A percentile compares a stretch with the other conserved stretches of the same genome.
phyloP scores from a whole-genome alignment of 1,284 basidiomycete genomes.

The Ganoderma leucocontextum region DNA sequence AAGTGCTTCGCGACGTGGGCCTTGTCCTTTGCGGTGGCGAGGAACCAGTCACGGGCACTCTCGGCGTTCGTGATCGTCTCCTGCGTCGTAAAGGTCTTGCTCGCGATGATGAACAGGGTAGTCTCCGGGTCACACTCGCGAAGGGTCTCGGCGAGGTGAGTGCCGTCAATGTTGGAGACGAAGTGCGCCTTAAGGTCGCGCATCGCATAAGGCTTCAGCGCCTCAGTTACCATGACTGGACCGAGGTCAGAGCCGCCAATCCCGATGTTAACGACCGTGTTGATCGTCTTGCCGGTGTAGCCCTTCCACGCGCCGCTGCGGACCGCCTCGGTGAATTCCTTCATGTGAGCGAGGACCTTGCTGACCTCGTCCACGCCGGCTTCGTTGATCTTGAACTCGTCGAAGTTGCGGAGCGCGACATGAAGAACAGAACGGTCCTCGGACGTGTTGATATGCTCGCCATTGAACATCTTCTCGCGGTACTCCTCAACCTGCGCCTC shows the following conservation, averaged over 20 bases:
- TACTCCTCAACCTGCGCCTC: constrained; percentile 89
- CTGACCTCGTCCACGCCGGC: constrained; percentile 85
- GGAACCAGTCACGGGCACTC: constrained; percentile 95
- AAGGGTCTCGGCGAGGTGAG: constrained; percentile 93
- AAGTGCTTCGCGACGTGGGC: constrained; percentile 98
- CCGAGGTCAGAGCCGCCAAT: constrained; percentile 98
- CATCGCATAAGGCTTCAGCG: constrained; percentile 92
- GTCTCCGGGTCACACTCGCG: constrained; percentile 89
- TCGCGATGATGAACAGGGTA: constrained; percentile 97
- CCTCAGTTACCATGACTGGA: constrained; percentile 99
- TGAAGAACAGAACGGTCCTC: constrained; percentile 97
- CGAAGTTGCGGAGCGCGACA: constrained; percentile 91
- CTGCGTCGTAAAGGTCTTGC: constrained; percentile 99
- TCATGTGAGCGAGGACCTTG: constrained; percentile 90
- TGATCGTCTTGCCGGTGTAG: constrained; percentile 95
- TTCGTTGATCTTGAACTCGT: constrained; percentile 81
- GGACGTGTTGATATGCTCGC: constrained; percentile 98
- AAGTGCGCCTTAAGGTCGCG: constrained; percentile 91
- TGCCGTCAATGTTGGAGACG: constrained; percentile 98
- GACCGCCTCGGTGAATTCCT: constrained; percentile 87
- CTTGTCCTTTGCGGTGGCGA: constrained; percentile 84
- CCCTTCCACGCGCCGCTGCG: constrained; percentile 94
- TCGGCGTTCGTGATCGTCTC: constrained; percentile 99
- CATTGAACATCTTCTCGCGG: constrained; percentile 94
- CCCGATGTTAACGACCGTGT: constrained; percentile 97